phyloP scores from a whole-genome alignment of 257 asterid genomes.

The Striga asiatica region DNA sequence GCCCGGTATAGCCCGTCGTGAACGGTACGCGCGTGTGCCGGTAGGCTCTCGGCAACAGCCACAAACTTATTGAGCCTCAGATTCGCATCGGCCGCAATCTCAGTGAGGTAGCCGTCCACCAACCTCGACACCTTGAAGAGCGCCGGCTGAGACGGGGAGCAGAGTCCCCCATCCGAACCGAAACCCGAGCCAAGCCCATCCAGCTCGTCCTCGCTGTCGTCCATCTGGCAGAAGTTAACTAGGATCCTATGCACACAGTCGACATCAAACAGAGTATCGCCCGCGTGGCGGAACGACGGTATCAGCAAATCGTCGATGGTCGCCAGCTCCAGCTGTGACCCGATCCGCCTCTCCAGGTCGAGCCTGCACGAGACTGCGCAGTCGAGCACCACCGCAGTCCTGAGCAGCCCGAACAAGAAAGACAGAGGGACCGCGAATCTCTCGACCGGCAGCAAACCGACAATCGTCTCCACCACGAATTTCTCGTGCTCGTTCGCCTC shows the following conservation, averaged over 20 bases:
- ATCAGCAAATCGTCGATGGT: conserved; percentile 79
- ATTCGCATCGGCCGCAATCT: conserved; percentile 87
- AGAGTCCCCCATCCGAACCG: conserved; percentile 43
- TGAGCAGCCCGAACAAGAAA: conserved; percentile 67
- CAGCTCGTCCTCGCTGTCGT: conserved; percentile 81
- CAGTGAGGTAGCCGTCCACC: conserved; percentile 74
- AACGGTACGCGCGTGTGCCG: conserved; percentile 63
- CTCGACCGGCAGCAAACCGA: conserved; percentile 73
- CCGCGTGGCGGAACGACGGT: conserved; percentile 66
- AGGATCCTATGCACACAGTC: conserved; percentile 74
- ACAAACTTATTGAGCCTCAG: conserved; percentile 77
- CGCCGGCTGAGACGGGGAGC: conserved; percentile 76
- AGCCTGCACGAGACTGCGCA: conserved; percentile 59
- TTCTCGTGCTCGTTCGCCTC: conserved; percentile 25
- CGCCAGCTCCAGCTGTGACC: conserved; percentile 70
- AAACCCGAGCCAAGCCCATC: conserved; percentile 61
- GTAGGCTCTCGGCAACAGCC: conserved; percentile 69
- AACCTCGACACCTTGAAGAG: conserved; percentile 73
- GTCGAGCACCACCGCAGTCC: conserved; percentile 76
- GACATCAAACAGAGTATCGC: conserved; percentile 76
- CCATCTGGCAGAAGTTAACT: conserved; percentile 77
- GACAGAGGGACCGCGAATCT: conserved; percentile 59
- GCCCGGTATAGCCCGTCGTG: conserved; percentile 90
- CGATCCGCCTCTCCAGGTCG: conserved; percentile 86
- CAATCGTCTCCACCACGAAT: conserved; percentile 60